phyloP scores from a whole-genome alignment of 2,329 filamentous ascomycete species.

The Macroventuria anomochaeta region DNA sequence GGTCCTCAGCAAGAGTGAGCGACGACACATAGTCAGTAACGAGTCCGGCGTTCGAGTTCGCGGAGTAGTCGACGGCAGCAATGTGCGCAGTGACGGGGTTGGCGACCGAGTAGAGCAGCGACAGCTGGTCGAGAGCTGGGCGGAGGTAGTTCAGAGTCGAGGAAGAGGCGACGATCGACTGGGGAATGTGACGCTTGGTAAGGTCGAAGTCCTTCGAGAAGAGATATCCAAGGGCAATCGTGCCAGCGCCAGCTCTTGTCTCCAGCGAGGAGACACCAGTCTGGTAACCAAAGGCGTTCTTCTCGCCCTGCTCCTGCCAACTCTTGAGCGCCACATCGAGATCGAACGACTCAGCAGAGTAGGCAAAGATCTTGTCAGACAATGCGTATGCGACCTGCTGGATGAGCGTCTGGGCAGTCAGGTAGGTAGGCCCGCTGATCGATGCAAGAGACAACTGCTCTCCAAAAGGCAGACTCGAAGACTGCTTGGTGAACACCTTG shows the following conservation, averaged over 20 bases:
- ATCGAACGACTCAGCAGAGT: conserved; percentile 92
- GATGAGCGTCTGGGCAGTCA: conserved; percentile 89
- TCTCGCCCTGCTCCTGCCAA: conserved; percentile 74
- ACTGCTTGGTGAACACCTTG: conserved; percentile 52
- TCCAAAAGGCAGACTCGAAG: conserved; percentile 60
- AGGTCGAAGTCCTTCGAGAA: conserved; percentile 97
- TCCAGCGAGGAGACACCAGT: conserved; percentile 82
- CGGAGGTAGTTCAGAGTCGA: conserved; percentile 82
- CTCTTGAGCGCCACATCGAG: conserved; percentile 81
- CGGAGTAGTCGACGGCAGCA: conserved; percentile 84
- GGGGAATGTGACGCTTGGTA: conserved; percentile 87
- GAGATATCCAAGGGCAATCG: conserved; percentile 92
- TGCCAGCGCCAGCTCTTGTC: conserved; percentile 86
- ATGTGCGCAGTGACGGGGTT: conserved; percentile 94
- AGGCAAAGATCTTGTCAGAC: conserved; percentile 97
- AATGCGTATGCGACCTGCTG: conserved; percentile 96
- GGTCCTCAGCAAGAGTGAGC: conserved; percentile 82
- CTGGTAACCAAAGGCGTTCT: conserved; percentile 81
- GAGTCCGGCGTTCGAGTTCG: conserved; percentile 69
- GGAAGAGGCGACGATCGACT: conserved; percentile 87
- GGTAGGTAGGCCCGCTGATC: conserved; percentile 87
- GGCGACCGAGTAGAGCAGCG: conserved; percentile 86
- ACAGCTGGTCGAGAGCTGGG: conserved; percentile 86
- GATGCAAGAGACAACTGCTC: conserved; percentile 59
- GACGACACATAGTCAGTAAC: conserved; percentile 87